Evolutionary conservation across 352 stramenopile species (phyloP), one percentile per base, ranked within the genome.

Genomic region (Globisporangium camurandrum): DNA sequence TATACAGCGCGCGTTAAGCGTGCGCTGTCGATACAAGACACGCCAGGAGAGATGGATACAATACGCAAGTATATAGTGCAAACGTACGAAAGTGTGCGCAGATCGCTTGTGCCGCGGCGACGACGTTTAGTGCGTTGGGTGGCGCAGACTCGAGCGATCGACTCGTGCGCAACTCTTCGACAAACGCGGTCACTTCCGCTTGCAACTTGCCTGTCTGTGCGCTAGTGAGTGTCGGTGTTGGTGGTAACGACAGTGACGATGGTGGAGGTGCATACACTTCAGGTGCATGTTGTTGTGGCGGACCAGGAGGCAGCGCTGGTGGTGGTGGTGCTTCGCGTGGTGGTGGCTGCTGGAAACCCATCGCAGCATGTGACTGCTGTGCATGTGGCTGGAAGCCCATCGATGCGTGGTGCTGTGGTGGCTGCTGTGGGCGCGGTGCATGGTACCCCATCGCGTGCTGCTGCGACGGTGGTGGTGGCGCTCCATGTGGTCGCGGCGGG

Each of bases 11-110:
- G 36, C 17, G n/a, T 41, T 7, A 41, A 19, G 7, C 36, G 14
- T 34, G 30, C 14, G 14, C 23, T n/a, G 20, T 11, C 2, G 12
- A n/a, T 23, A 22, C 23, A 26, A 16, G 37, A 54, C 31, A 26
- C 49, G 28, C 38, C 11, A 52, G 17, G 27, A 27, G 17, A 36
- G 27, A 33, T 37, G 40, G 50, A 42, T 43, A 19, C 2, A 43
- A 19, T 53, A 23, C 26, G 37, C 6, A 46, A 12, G n/a, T n/a
- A n/a, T n/a, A n/a, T n/a, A n/a, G n/a, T n/a, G n/a, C n/a, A n/a
- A 23, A 67, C 71, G 55, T 65, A 83, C 75, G 63, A 58, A 88
- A 90, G 47, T 86, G 75, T 23, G 43, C 53, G 54, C 74, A 86
- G 36, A 87, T 71, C 23, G 74, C 76, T 12, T 74, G 72, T 16